phyloP scores from a whole-genome alignment of 164 flowering plant genomes.

The Berberis thunbergii region DNA sequence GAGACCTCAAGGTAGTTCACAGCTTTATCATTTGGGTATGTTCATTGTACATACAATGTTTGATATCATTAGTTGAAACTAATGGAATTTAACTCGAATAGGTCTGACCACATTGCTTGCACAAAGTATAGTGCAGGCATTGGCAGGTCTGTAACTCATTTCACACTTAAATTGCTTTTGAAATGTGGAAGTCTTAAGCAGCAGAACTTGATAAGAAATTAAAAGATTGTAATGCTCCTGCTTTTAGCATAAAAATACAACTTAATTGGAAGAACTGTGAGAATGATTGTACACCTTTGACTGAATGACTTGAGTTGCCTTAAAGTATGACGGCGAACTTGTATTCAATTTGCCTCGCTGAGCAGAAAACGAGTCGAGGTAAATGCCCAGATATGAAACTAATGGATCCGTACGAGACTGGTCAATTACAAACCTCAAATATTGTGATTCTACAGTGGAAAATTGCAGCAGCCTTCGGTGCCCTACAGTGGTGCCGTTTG shows the following conservation, averaged over 20 bases:
- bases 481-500: slow-evolving; percentile 72
- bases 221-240: background rate
- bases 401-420: slow-evolving; percentile 67
- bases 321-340: slow-evolving; percentile 14
- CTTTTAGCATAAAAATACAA: background rate
- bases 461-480: slow-evolving; percentile 59
- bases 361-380: slow-evolving; percentile 44
- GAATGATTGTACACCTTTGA: slow-evolving; percentile 18
- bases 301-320: slow-evolving; percentile 29
- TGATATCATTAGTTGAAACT: too few species aligned
- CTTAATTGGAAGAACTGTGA: slow-evolving; percentile 9
- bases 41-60: too few species aligned
- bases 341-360: slow-evolving; percentile 8
- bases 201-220: background rate
- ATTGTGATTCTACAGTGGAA: slow-evolving; percentile 31
- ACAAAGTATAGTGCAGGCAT: background rate
- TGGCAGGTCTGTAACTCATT: background rate
- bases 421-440: slow-evolving; percentile 54
- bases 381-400: slow-evolving; percentile 55
- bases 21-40: too few species aligned
- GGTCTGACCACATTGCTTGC: background rate
- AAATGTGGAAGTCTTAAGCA: too few species aligned
- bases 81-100: too few species aligned
- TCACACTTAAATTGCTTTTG: background rate
- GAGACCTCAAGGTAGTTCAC: too few species aligned